Evolutionary conservation across 2,329 filamentous ascomycete species (phyloP), one percentile per base, ranked within the genome.

Genomic region (Metarhizium rileyi): DNA sequence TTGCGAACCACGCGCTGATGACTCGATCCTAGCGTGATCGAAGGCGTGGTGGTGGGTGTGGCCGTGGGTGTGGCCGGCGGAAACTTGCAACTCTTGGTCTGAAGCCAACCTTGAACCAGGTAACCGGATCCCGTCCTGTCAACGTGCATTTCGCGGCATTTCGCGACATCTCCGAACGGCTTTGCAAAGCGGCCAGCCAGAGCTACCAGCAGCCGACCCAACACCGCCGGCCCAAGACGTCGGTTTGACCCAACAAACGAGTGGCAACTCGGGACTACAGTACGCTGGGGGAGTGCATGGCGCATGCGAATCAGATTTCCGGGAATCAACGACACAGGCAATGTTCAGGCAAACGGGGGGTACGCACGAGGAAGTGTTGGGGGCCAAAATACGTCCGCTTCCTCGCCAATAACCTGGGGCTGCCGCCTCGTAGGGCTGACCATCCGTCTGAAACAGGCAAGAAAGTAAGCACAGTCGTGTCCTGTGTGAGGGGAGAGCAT

Each of bases 351-450:
- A 35, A 46, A 42, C n/a, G n/a, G n/a, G 35, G 42, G 26, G 43
- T 38, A 33, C 36, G 38, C 48, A 46, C 25, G 23, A 41, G 44
- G 41, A 22, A 26, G 43, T 4, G 25, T 30, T 48, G 46, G 50
- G 50, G 50, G 50, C 46, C 18, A 47, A 38, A n/a, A 25, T 18
- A 49, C 25, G 41, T 22, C 36, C 35, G 26, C 36, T 42, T n/a
- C 16, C 48, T 50, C 22, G 48, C 48, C 44, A 46, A 46, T 43
- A 26, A 23, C n/a, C 26, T 2, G 48, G 26, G 14, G 23, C 45
- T 23, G 40, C 28, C 46, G 25, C 40, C 49, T 44, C 10, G 50
- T 49, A 52, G 47, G 50, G 50, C 50, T 52, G 50, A 52, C 30
- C 27, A 43, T 44, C n/a, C 40, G 28, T 22, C 33, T 41, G 27